Evolutionary conservation across 176 grass and related monocot species (phyloP).

Genomic region (Bromus sterilis): DNA sequence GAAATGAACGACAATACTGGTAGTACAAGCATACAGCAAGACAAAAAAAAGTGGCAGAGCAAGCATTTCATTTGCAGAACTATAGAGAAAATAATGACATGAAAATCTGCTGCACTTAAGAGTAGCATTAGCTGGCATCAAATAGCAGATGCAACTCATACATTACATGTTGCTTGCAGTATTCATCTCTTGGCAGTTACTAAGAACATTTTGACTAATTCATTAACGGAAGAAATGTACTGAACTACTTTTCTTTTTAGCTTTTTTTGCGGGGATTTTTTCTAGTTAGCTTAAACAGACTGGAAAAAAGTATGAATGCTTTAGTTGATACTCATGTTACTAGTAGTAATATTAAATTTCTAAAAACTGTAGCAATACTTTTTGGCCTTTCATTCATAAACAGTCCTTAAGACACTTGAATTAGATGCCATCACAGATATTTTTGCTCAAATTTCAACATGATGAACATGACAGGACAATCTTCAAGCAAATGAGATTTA

Average conservation of each 20-base stretch:
- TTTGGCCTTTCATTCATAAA: neutral
- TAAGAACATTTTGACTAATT: too few species aligned
- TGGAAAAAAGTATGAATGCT: neutral
- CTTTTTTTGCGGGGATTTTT: too few species aligned
- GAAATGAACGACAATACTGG: neutral
- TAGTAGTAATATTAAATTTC: neutral
- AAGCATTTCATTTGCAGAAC: conserved; percentile 3
- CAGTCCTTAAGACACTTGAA: neutral
- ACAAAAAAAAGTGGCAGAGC: neutral
- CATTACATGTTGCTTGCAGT: neutral
- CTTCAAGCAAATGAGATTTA: neutral
- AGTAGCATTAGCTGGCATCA: neutral
- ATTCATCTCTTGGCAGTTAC: neutral
- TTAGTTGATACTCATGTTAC: neutral
- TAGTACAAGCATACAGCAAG: neutral
- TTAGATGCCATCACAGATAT: neutral
- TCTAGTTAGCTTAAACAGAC: neutral
- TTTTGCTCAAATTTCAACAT: conserved; percentile 6
- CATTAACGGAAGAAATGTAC: too few species aligned
- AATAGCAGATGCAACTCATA: neutral
- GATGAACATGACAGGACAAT: neutral
- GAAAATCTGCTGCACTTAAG: neutral
- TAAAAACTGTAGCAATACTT: neutral
- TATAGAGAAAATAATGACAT: neutral
- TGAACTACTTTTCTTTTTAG: too few species aligned